Conservation (phyloP, 345 rosid species). For the Eucalyptus cloeziana region DNA sequence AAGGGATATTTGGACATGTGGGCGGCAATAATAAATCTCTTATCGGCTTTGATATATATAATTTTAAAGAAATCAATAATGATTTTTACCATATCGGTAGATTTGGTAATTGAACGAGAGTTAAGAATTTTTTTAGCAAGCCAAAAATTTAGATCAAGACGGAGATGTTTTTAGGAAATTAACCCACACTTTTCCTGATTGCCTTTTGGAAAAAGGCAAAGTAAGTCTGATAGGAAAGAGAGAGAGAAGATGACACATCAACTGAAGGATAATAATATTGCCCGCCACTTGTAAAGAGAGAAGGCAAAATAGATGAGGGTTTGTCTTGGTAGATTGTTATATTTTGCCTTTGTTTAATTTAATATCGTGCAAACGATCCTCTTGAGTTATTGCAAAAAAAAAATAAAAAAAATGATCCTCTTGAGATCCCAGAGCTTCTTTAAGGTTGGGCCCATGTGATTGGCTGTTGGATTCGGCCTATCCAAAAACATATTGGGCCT, state of each 20-base stretch:
- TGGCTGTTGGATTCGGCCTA: neutral
- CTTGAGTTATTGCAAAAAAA: too few relatives aligned
- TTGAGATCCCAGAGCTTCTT: neutral
- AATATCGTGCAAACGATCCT: neutral
- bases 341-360: neutral
- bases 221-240: neutral
- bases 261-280: too few relatives aligned
- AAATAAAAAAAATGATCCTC: neutral
- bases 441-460: neutral
- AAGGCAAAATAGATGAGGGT: neutral
- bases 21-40: too few relatives aligned
- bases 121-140: neutral
- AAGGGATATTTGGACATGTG: neutral
- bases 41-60: neutral
- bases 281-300: neutral
- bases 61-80: neutral
- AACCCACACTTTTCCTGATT: neutral
- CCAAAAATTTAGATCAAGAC: neutral
- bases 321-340: neutral
- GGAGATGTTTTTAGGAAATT: neutral
- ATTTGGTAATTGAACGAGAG: too few relatives aligned
- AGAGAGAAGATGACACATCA: too few relatives aligned
- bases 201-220: neutral
- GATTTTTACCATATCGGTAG: accelerated
- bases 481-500: neutral